Conservation (phyloP, 2,329 filamentous ascomycete species). For the Cladosporium sp. region DNA sequence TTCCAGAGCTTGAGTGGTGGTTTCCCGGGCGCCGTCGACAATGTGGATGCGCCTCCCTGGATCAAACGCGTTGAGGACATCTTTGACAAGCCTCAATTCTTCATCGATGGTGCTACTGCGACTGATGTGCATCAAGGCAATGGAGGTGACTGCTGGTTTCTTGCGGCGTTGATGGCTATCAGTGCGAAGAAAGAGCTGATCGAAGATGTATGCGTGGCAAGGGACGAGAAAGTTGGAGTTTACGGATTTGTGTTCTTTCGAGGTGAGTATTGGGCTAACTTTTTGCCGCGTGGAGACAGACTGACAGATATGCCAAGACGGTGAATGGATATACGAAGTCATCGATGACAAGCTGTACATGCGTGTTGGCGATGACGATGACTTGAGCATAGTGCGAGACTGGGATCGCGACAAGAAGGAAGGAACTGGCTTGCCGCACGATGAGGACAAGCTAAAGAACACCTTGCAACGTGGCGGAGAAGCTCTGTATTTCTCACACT, state of each 20-base stretch:
- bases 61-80: slow-evolving; percentile 32
- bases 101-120: slow-evolving; percentile 66
- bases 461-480: slow-evolving; percentile 70
- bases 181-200: slow-evolving; percentile 74
- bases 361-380: slow-evolving; percentile 76
- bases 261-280: slow-evolving; percentile 5
- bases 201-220: slow-evolving; percentile 67
- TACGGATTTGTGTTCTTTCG: slow-evolving; percentile 83
- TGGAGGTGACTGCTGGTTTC: slow-evolving; percentile 81
- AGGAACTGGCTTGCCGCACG: slow-evolving; percentile 31
- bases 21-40: slow-evolving; percentile 18
- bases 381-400: slow-evolving; percentile 44
- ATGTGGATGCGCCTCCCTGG: slow-evolving; percentile 27
- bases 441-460: slow-evolving; percentile 35
- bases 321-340: slow-evolving; percentile 88
- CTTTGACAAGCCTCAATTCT: slow-evolving; percentile 52
- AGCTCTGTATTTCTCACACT: slow-evolving; percentile 74
- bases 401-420: slow-evolving; percentile 24
- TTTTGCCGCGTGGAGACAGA: not conserved
- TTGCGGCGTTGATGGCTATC: slow-evolving; percentile 74
- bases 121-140: slow-evolving; percentile 75
- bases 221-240: slow-evolving; percentile 69
- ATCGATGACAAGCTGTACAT: slow-evolving; percentile 88
- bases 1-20: slow-evolving; percentile 21
- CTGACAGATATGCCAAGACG: slow-evolving; percentile 46